phyloP scores from a whole-genome alignment of 1,139 yeast genomes.

The Saccharomyces hybrid region DNA sequence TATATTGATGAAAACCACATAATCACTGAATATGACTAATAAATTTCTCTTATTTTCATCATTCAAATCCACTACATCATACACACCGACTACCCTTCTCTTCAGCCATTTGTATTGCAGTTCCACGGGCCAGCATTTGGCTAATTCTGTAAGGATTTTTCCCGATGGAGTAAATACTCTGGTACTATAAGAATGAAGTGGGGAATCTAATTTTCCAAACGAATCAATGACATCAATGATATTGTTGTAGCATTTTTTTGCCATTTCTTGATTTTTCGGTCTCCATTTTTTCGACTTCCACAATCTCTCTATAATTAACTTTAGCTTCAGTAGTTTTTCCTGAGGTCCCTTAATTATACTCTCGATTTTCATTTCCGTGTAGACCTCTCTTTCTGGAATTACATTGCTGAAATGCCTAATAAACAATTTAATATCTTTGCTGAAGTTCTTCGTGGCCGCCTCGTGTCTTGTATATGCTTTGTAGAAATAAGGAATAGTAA shows the following conservation, averaged over 20 bases:
- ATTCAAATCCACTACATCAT: constrained; percentile 44
- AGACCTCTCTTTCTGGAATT: constrained; percentile 31
- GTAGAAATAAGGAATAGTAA: constrained; percentile 79
- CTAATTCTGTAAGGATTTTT: constrained; percentile 73
- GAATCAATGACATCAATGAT: constrained; percentile 69
- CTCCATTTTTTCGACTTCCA: constrained; percentile 33
- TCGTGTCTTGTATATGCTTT: constrained; percentile 90
- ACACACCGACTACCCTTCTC: constrained; percentile 76
- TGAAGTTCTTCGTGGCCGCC: constrained; percentile 68
- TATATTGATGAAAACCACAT: constrained; percentile 54
- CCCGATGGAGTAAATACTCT: constrained; percentile 90
- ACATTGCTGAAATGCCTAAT: constrained; percentile 22
- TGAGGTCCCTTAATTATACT: constrained; percentile 59
- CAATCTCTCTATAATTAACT: constrained; percentile 58
- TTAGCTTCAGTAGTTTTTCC: constrained; percentile 61
- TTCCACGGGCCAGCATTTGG: constrained; percentile 80
- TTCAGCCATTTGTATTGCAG: constrained; percentile 84
- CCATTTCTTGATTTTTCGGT: constrained; percentile 30
- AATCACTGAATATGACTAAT: constrained; percentile 75
- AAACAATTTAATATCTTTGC: constrained; percentile 33
- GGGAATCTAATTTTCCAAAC: constrained; percentile 48
- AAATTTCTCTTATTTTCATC: constrained; percentile 38
- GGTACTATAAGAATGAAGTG: constrained; percentile 33
- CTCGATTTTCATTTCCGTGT: constrained; percentile 55
- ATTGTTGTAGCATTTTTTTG: constrained; percentile 42